Evolutionary conservation across 176 grass and related monocot species (phyloP).

Genomic region (Eremochloa ophiuroides): DNA sequence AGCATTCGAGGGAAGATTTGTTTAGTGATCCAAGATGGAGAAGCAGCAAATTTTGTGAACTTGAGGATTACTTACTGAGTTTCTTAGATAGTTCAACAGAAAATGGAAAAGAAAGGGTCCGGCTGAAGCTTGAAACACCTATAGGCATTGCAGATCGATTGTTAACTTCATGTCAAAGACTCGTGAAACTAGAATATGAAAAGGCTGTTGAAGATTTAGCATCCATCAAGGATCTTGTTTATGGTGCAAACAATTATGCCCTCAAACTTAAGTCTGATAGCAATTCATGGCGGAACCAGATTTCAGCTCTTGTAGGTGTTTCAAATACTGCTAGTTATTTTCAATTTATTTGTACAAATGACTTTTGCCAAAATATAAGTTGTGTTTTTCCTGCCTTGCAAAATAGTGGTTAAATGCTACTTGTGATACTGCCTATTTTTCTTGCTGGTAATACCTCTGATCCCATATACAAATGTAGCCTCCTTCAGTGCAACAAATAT

Average conservation of each 20-base stretch:
- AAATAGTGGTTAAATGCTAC: background rate
- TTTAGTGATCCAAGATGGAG: slow-evolving; percentile 69
- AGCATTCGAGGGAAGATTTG: slow-evolving; percentile 41
- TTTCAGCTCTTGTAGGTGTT: slow-evolving; percentile 73
- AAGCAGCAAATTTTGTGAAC: slow-evolving; percentile 79
- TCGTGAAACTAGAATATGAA: slow-evolving; percentile 76
- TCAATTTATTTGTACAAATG: slow-evolving; percentile 1
- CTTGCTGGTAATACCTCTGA: background rate
- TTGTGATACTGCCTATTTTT: background rate
- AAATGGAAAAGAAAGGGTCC: slow-evolving; percentile 84
- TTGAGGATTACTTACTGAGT: slow-evolving; percentile 75
- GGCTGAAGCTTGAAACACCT: slow-evolving; percentile 90
- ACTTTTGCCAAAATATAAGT: background rate
- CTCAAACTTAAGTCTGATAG: slow-evolving; percentile 68
- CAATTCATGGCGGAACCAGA: slow-evolving; percentile 57
- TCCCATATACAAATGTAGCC: background rate
- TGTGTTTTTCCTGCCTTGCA: slow-evolving; percentile 2
- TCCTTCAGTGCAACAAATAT: background rate
- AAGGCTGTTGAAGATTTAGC: slow-evolving; percentile 65
- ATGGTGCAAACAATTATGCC: slow-evolving; percentile 57
- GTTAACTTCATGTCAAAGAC: slow-evolving; percentile 75
- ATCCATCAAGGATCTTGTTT: slow-evolving; percentile 75
- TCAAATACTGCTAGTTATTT: background rate
- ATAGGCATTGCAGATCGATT: slow-evolving; percentile 84
- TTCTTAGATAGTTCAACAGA: slow-evolving; percentile 95